Percentiles rank a stretch among this genome's conserved stretches.
Evolutionary conservation across 2,329 filamentous ascomycete species (phyloP).

Genomic region (Microcera coccophila): DNA sequence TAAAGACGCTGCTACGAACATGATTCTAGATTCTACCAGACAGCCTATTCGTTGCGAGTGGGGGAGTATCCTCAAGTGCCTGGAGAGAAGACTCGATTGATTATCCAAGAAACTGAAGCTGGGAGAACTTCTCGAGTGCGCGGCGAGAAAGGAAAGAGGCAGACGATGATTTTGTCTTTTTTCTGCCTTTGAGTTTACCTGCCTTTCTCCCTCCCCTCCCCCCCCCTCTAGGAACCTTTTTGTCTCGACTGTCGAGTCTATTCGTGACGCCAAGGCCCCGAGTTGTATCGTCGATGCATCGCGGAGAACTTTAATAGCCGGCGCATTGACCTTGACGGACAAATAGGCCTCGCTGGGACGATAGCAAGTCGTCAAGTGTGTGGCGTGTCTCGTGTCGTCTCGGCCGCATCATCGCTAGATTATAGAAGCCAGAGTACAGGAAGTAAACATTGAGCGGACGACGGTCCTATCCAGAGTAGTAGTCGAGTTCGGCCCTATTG

Average conservation of each 20-base stretch:
- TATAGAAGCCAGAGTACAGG: too few relatives aligned
- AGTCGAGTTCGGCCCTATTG: too few relatives aligned
- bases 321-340: conserved; percentile 22
- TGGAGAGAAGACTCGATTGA: too few relatives aligned
- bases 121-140: neutral
- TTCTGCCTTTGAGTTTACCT: conserved; percentile 1
- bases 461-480: too few relatives aligned
- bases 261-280: conserved; percentile 13
- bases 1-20: conserved; percentile 13
- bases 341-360: too few relatives aligned
- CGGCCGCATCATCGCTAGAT: too few relatives aligned
- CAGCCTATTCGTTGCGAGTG: neutral
- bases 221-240: conserved; percentile 6
- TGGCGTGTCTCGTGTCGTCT: too few relatives aligned
- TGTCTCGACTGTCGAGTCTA: conserved; percentile 14
- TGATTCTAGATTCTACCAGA: neutral
- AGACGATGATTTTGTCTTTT: neutral
- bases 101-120: too few relatives aligned
- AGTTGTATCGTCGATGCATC: conserved; percentile 2
- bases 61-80: neutral
- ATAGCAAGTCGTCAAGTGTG: too few relatives aligned
- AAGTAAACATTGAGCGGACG: too few relatives aligned
- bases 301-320: conserved; percentile 9
- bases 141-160: neutral
- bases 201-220: neutral